Conservation (phyloP, 2,329 filamentous ascomycete genomes). For the Stachybotrys elegans region DNA sequence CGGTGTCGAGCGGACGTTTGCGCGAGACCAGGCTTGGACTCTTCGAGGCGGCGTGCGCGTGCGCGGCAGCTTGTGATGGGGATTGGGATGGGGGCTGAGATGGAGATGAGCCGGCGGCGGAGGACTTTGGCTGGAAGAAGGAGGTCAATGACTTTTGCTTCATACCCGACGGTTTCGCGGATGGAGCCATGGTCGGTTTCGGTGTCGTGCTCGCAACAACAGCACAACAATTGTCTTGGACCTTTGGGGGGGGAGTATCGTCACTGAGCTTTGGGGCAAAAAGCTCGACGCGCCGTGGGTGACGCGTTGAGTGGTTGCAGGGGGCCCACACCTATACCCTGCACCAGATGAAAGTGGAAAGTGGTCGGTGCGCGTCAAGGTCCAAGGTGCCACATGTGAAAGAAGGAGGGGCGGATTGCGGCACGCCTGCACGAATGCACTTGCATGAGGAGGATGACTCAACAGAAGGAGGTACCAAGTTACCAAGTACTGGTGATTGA, state of each 20-base stretch:
- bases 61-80: background rate
- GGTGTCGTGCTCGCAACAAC: no score
- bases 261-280: slow-evolving; percentile 15
- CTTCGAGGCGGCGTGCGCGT: slow-evolving; percentile 17
- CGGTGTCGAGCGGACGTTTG: slow-evolving; percentile 49
- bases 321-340: no score
- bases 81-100: slow-evolving; percentile 17
- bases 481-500: no score
- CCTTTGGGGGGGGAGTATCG: no score
- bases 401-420: no score
- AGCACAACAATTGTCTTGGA: no score
- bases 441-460: no score
- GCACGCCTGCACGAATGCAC: no score
- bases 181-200: slow-evolving; percentile 25
- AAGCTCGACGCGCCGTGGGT: slow-evolving; percentile 14
- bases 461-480: no score
- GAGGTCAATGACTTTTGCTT: slow-evolving; percentile 81
- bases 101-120: slow-evolving; percentile 38
- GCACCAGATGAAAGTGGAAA: background rate
- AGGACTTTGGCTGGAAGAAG: slow-evolving; percentile 68
- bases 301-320: slow-evolving; percentile 22
- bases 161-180: slow-evolving; percentile 42
- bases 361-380: no score
- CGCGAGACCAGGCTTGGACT: slow-evolving; percentile 25
- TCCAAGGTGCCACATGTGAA: no score